Conservation (phyloP, 1,284 basidiomycete genomes). For the Ustilago loliicola region DNA sequence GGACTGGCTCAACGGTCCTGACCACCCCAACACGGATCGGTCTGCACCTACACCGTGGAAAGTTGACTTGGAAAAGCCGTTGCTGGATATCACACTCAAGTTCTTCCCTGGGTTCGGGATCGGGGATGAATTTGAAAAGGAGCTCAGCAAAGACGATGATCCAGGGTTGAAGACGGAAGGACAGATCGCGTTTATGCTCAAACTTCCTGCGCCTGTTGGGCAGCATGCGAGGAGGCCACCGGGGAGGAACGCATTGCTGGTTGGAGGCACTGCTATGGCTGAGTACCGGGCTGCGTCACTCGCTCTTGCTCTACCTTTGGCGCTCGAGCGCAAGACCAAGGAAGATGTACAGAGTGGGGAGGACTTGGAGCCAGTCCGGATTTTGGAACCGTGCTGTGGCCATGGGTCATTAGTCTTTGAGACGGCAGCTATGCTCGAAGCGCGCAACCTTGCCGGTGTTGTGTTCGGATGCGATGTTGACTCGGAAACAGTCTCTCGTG, state of each 20-base stretch:
- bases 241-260: slow-evolving; percentile 38
- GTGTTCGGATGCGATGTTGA: slow-evolving; percentile 48
- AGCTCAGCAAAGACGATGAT: slow-evolving; percentile 24
- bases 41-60: slow-evolving; percentile 19
- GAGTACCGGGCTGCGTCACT: slow-evolving; percentile 49
- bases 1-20: slow-evolving; percentile 46
- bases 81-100: slow-evolving; percentile 52
- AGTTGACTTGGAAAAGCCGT: slow-evolving; percentile 48
- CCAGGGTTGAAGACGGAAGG: slow-evolving; percentile 32
- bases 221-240: slow-evolving; percentile 23
- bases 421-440: slow-evolving; percentile 47
- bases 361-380: slow-evolving; percentile 17
- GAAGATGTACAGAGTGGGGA: slow-evolving; percentile 11
- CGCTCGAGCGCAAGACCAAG: slow-evolving; percentile 16
- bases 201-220: slow-evolving; percentile 23
- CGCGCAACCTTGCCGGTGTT: slow-evolving; percentile 30
- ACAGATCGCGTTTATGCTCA: slow-evolving; percentile 44
- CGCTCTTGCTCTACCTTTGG: slow-evolving; percentile 39
- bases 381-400: slow-evolving; percentile 55
- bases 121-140: slow-evolving; percentile 52
- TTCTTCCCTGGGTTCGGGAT: slow-evolving; percentile 53
- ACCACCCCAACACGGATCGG: slow-evolving; percentile 12
- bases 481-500: slow-evolving; percentile 31
- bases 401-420: slow-evolving; percentile 51
- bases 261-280: slow-evolving; percentile 52